Conservation (phyloP, 306 rosid genomes). For the Corylus avellana region DNA sequence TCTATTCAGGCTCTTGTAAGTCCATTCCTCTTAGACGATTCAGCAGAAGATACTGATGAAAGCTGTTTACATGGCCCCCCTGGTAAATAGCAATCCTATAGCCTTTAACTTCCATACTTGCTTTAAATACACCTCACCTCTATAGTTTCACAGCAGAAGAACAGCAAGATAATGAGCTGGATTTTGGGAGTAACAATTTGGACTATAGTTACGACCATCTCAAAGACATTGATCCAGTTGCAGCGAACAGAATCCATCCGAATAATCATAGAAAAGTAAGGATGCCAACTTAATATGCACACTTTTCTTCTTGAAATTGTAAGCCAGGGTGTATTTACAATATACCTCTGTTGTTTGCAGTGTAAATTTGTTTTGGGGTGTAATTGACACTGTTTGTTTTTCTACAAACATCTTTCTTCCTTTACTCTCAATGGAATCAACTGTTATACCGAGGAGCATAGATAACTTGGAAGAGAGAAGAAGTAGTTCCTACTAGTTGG, state of each 20-base stretch:
- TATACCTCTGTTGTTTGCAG: not conserved
- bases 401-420: not conserved
- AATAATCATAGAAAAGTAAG: slow-evolving; percentile 82
- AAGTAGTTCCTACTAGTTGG: not conserved
- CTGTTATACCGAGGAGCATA: not conserved
- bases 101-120: not conserved
- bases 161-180: slow-evolving; percentile 22
- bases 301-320: slow-evolving; percentile 15
- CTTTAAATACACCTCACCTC: slow-evolving; percentile 1
- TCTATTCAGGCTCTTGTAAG: slow-evolving; percentile 79
- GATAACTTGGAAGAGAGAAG: not conserved
- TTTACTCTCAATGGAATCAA: not conserved
- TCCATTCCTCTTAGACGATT: slow-evolving; percentile 77
- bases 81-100: slow-evolving; percentile 40
- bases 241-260: slow-evolving; percentile 91
- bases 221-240: slow-evolving; percentile 76
- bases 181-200: slow-evolving; percentile 39
- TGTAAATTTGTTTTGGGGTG: not conserved
- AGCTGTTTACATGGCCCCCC: slow-evolving; percentile 28
- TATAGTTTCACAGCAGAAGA: slow-evolving; percentile 38
- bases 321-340: not conserved
- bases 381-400: not conserved
- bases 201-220: slow-evolving; percentile 55
- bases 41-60: slow-evolving; percentile 48
- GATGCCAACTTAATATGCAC: slow-evolving; percentile 19